Percentiles rank a stretch among this genome's conserved stretches.
These are phyloP conservation scores for Mortierella sp. DNA, from an alignment of 371 early-diverging fungal genomes.

Conservation along the genomic window DNA sequence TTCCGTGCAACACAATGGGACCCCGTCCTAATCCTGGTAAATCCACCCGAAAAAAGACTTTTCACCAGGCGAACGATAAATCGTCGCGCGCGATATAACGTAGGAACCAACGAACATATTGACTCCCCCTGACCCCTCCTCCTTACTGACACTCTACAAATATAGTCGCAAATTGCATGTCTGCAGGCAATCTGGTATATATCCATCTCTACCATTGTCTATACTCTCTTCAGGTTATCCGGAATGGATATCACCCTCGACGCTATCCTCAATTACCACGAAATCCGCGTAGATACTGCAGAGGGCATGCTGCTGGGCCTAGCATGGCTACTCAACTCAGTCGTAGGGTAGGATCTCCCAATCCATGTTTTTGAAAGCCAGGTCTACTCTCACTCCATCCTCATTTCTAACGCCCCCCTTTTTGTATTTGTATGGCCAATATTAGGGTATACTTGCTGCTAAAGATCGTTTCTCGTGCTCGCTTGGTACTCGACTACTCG, in stretches of 20 bases:
- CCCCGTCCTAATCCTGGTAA: slow-evolving; percentile 56
- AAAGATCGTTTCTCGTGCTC: slow-evolving; percentile 84
- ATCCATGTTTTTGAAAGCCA: too few relatives aligned
- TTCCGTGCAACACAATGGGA: slow-evolving; percentile 59
- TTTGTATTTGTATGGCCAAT: not conserved
- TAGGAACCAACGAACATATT: not conserved
- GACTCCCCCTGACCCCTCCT: not conserved
- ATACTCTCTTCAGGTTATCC: slow-evolving; percentile 69
- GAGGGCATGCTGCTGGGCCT: slow-evolving; percentile 82
- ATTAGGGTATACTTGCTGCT: slow-evolving; percentile 67
- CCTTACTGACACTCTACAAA: not conserved
- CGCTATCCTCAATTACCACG: slow-evolving; percentile 73
- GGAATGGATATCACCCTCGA: slow-evolving; percentile 78
- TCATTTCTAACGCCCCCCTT: not conserved
- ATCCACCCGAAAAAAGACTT: not conserved
- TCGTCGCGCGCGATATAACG: too few relatives aligned
- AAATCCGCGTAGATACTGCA: slow-evolving; percentile 77
- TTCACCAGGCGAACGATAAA: too few relatives aligned
- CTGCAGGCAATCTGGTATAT: slow-evolving; percentile 77
- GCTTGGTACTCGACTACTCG: slow-evolving; percentile 86
- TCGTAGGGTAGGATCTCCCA: slow-evolving; percentile 60
- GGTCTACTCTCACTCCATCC: not conserved
- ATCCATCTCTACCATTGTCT: slow-evolving; percentile 68
- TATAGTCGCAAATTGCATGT: slow-evolving; percentile 68
- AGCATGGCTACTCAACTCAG: slow-evolving; percentile 77